phyloP scores from a whole-genome alignment of 192 early-diverging fungal species.

The Phycomyces nitens region DNA sequence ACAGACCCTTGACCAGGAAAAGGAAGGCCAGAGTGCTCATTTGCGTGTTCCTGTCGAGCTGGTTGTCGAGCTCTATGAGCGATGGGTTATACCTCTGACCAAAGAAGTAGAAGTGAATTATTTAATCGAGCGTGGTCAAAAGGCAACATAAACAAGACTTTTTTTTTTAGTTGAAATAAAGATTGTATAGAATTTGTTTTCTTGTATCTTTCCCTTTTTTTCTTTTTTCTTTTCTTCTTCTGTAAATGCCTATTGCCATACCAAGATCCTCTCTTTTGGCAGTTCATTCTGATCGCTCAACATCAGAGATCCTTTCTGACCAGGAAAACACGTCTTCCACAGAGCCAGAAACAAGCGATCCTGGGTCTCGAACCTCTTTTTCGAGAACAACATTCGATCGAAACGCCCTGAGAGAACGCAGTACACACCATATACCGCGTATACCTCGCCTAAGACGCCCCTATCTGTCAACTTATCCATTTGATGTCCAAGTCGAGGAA shows the following conservation, averaged over 20 bases:
- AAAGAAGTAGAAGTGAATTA: constrained; percentile 97
- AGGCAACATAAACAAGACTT: constrained; percentile 12
- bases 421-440: not conserved
- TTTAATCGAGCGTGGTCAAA: constrained; percentile 57
- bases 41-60: constrained; percentile 73
- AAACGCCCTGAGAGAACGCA: not conserved
- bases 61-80: constrained; percentile 88
- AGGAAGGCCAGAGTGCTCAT: constrained; percentile 22
- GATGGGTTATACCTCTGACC: constrained; percentile 95
- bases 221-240: constrained; percentile 6
- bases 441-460: not conserved
- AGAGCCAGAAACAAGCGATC: not conserved
- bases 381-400: not conserved
- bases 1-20: constrained; percentile 54
- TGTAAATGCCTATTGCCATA: constrained; percentile 5
- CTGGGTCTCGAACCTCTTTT: not conserved
- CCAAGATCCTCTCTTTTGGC: not conserved
- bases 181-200: constrained; percentile 7
- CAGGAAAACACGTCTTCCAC: not conserved
- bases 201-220: constrained; percentile 10
- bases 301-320: not conserved
- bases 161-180: not conserved
- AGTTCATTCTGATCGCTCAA: not conserved
- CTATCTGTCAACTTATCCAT: not conserved
- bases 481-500: not conserved